Evolutionary conservation across 2,329 filamentous ascomycete genomes (phyloP).

Genomic region (Nigrospora sphaerica): DNA sequence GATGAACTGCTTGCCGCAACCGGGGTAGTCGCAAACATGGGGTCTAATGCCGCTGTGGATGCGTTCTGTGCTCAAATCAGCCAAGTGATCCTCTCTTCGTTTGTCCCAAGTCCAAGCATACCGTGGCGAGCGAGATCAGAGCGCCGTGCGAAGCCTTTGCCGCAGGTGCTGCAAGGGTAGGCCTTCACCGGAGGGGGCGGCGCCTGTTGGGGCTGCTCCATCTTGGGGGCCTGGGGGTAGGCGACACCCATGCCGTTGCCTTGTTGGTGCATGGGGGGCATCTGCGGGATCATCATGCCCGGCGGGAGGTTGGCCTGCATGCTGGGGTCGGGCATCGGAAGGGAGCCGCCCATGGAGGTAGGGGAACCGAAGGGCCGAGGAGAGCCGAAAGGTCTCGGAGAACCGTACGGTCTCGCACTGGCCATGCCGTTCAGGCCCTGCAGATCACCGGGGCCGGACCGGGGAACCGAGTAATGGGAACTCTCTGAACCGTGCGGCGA

Average conservation of each 20-base stretch:
- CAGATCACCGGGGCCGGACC: conserved; percentile 14
- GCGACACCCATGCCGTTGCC: conserved; percentile 25
- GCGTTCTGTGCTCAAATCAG: conserved; percentile 56
- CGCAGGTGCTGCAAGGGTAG: conserved; percentile 84
- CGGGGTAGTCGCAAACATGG: conserved; percentile 83
- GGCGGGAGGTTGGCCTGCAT: conserved; percentile 23
- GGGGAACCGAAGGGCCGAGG: conserved; percentile 28
- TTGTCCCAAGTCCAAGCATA: conserved; percentile 36
- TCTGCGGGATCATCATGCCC: conserved; percentile 34
- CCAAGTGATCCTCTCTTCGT: too few relatives aligned
- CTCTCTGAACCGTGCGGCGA: conserved; percentile 55
- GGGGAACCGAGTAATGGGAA: conserved; percentile 46
- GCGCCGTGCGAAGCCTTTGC: conserved; percentile 84
- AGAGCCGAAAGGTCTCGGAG: too few relatives aligned
- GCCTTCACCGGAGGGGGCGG: conserved; percentile 47
- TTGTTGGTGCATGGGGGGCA: conserved; percentile 21
- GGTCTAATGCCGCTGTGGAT: conserved; percentile 90
- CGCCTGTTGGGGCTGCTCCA: conserved; percentile 24
- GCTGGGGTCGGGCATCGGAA: conserved; percentile 35
- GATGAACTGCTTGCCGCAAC: conserved; percentile 94
- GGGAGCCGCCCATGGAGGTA: conserved; percentile 40
- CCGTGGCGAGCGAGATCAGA: conserved; percentile 94
- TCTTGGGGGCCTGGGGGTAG: conserved; percentile 30
- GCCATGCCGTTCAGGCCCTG: conserved; percentile 33
- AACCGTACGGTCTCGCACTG: conserved; percentile 36